A percentile compares a stretch with the other conserved stretches of the same genome.
Conservation (phyloP, 768 basidiomycete species). For the Mycena crocata region DNA sequence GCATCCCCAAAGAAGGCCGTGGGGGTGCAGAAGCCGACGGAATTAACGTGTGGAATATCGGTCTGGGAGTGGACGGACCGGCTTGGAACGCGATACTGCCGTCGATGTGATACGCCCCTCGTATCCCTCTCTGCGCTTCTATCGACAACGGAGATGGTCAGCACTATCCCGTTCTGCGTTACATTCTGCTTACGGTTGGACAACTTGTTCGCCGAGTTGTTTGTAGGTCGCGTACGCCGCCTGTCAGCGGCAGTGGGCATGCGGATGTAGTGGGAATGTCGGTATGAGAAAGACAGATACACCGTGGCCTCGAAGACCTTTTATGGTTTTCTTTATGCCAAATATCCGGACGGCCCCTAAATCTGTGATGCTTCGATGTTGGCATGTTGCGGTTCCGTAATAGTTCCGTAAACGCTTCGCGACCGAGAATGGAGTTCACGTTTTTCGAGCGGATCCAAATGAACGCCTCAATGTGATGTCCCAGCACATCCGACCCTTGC, state of each 20-base stretch:
- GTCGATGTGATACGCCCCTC: neutral
- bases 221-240: neutral
- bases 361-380: no score
- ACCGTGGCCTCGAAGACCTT: no score
- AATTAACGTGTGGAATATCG: neutral
- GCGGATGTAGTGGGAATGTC: neutral
- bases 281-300: neutral
- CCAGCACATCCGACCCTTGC: no score
- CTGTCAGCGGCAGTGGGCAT: neutral
- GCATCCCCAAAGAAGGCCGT: neutral
- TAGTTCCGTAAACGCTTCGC: no score
- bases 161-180: neutral
- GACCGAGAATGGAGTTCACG: no score
- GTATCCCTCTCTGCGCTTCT: neutral
- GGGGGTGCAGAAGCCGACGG: neutral
- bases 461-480: no score
- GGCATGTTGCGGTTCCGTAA: no score
- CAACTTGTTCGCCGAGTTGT: neutral
- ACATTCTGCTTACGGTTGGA: neutral
- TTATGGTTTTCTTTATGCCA: no score
- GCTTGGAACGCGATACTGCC: neutral
- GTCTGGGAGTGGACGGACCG: conserved; percentile 8
- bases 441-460: no score
- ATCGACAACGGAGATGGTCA: neutral
- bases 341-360: no score